Evolutionary conservation across 768 basidiomycete genomes (phyloP).

Genomic region (Lactarius deliciosus): DNA sequence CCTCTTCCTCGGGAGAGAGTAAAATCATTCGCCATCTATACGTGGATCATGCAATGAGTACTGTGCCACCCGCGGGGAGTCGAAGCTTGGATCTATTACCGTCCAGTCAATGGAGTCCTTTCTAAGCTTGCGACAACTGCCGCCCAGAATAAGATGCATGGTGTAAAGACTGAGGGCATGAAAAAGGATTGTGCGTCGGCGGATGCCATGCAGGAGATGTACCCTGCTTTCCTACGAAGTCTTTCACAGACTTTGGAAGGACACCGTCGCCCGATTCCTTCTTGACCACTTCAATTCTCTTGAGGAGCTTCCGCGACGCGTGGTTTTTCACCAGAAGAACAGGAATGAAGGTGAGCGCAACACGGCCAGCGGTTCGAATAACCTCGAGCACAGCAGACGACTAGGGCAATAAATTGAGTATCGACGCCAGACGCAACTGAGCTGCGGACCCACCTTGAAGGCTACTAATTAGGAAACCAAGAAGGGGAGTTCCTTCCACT

Average conservation of each 20-base stretch:
- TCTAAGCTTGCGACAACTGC: constrained; percentile 74
- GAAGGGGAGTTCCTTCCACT: constrained; percentile 40
- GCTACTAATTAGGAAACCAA: constrained; percentile 63
- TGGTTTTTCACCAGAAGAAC: constrained; percentile 60
- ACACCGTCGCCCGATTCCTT: constrained; percentile 37
- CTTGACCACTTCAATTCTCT: constrained; percentile 47
- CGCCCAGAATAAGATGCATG: constrained; percentile 60
- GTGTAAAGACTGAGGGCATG: constrained; percentile 60
- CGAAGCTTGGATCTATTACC: constrained; percentile 43
- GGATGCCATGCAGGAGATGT: constrained; percentile 47
- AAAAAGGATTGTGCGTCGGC: constrained; percentile 49
- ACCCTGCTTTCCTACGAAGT: constrained; percentile 55
- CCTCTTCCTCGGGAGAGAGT: constrained; percentile 91
- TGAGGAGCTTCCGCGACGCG: constrained; percentile 50
- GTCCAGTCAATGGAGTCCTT: constrained; percentile 80
- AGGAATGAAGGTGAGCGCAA: constrained; percentile 75
- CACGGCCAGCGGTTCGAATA: constrained; percentile 65
- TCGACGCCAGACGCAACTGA: constrained; percentile 6
- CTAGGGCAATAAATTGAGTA: constrained; percentile 40
- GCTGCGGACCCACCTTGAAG: constrained; percentile 54
- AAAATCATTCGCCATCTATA: constrained; percentile 82
- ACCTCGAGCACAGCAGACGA: constrained; percentile 71
- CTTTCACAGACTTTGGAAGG: constrained; percentile 35
- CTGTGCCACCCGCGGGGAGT: not conserved
- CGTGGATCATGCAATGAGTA: constrained; percentile 2